Evolutionary conservation across 1,284 basidiomycete genomes (phyloP).

Genomic region (Inonotus obliquus): DNA sequence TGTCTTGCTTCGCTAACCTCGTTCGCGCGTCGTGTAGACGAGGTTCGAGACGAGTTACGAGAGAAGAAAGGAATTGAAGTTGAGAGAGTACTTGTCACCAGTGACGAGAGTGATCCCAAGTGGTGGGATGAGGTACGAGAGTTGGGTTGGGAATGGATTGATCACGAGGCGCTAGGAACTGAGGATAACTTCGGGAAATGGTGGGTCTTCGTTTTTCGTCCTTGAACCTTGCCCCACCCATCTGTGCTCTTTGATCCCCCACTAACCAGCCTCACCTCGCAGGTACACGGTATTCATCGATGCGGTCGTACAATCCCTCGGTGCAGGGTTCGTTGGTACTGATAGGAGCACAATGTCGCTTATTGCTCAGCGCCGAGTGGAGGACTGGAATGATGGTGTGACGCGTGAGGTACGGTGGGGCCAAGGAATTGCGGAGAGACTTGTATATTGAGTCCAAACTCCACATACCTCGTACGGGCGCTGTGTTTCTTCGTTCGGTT

Average conservation of each 20-base stretch:
- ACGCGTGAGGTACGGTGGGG: constrained; percentile 51
- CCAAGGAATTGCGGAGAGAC: not conserved
- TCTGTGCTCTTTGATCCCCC: not conserved
- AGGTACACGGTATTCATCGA: constrained; percentile 70
- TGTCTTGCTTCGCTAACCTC: constrained; percentile 60
- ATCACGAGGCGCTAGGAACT: constrained; percentile 49
- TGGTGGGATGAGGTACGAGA: constrained; percentile 63
- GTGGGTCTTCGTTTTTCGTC: constrained; percentile 35
- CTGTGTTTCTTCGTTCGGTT: no score
- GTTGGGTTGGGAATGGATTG: constrained; percentile 55
- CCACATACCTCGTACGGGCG: no score
- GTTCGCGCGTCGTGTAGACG: constrained; percentile 54
- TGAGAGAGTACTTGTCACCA: constrained; percentile 63
- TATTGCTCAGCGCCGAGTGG: constrained; percentile 55
- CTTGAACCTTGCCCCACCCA: not conserved
- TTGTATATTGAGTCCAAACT: not conserved
- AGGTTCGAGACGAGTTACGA: constrained; percentile 53
- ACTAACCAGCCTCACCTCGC: not conserved
- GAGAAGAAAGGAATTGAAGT: constrained; percentile 43
- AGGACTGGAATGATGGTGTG: constrained; percentile 61
- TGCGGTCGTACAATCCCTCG: constrained; percentile 62
- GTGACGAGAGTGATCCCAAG: constrained; percentile 57
- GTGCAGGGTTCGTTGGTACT: constrained; percentile 65
- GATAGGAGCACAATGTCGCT: constrained; percentile 64
- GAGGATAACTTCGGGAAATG: constrained; percentile 51